Conservation (phyloP, 495 filamentous ascomycete genomes). For the Daldinia caldariorum region DNA sequence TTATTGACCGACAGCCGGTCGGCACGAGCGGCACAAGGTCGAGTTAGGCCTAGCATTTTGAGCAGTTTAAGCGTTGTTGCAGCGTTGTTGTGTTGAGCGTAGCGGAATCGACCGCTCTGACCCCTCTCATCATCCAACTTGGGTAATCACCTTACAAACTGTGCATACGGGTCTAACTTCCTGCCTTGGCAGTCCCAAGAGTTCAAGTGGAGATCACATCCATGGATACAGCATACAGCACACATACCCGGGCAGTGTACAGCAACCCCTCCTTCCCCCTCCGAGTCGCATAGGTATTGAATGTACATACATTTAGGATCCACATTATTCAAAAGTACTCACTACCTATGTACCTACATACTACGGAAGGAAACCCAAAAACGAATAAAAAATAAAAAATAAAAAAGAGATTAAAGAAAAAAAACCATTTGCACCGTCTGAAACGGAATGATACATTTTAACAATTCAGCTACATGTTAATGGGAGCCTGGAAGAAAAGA, state of each 20-base stretch:
- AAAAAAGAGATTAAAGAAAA: background rate
- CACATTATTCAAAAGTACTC: conserved; percentile 1
- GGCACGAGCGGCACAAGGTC: conserved; percentile 18
- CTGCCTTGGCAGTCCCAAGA: conserved; percentile 36
- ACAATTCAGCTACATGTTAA: background rate
- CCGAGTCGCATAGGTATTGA: too few species aligned
- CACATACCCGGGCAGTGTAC: conserved; percentile 2
- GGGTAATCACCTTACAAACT: conserved; percentile 21
- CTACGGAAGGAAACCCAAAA: too few species aligned
- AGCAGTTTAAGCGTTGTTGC: too few species aligned
- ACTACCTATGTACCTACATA: conserved; percentile 16
- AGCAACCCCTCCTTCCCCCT: conserved; percentile 40
- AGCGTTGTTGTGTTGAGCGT: too few species aligned
- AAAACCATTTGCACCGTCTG: conserved; percentile 1
- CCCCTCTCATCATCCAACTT: conserved; percentile 6
- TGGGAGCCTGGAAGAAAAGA: background rate
- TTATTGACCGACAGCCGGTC: conserved; percentile 31
- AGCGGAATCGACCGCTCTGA: conserved; percentile 30
- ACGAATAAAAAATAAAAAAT: too few species aligned
- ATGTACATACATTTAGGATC: background rate
- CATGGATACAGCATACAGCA: too few species aligned
- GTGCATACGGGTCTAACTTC: conserved; percentile 37
- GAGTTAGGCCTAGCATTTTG: background rate
- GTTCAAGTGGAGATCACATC: conserved; percentile 33
- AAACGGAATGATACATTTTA: conserved; percentile 8